Evolutionary conservation across 2,329 filamentous ascomycete species (phyloP).

Genomic region (Penicillium paneum): DNA sequence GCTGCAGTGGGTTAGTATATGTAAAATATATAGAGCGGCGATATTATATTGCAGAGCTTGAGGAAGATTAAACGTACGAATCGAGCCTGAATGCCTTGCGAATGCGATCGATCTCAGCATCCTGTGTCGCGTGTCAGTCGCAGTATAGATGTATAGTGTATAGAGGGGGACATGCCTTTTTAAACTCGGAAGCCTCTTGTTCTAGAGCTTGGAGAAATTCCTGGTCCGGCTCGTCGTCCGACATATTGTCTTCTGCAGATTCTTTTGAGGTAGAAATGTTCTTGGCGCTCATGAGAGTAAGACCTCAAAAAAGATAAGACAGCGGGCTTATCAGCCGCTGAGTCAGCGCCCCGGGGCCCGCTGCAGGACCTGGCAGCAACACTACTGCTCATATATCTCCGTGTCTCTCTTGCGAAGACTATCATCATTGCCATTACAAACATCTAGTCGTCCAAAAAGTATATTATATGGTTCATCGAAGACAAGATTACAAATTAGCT

Average conservation of each 20-base stretch:
- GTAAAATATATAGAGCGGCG: not conserved
- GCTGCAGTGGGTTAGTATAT: conserved; percentile 40
- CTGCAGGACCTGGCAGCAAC: not conserved
- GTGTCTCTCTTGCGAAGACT: not conserved
- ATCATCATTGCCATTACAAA: not conserved
- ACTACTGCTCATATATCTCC: too few relatives aligned
- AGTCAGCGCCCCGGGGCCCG: conserved; percentile 30
- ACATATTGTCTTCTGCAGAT: conserved; percentile 37
- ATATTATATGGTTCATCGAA: not conserved
- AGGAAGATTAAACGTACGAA: conserved; percentile 49
- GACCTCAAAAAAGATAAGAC: not conserved
- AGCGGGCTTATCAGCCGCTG: conserved; percentile 34
- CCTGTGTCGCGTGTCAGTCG: conserved; percentile 51
- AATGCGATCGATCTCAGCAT: conserved; percentile 94
- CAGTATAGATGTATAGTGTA: not conserved
- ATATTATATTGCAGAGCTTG: not conserved
- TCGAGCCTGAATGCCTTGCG: conserved; percentile 81
- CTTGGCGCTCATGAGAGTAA: not conserved
- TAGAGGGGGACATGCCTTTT: conserved; percentile 60
- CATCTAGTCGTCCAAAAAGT: too few relatives aligned
- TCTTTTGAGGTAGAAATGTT: not conserved
- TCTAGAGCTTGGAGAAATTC: conserved; percentile 79
- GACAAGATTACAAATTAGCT: not conserved
- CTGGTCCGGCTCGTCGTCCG: conserved; percentile 57
- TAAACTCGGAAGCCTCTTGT: conserved; percentile 82